phyloP scores from a whole-genome alignment of 2,329 filamentous ascomycete genomes.

The Fusarium sp. region DNA sequence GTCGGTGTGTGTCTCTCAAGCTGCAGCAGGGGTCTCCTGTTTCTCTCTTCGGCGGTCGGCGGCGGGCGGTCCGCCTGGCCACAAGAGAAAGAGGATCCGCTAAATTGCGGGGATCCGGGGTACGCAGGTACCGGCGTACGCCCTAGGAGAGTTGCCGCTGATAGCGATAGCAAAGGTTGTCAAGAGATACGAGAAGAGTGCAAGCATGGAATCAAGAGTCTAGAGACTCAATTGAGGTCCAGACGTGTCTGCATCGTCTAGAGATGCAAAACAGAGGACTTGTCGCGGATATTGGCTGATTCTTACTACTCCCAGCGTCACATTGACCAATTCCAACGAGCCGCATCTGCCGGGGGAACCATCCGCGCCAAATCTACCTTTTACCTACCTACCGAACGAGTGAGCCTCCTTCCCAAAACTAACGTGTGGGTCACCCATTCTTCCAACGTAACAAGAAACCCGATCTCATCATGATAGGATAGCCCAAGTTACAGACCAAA shows the following conservation, averaged over 20 bases:
- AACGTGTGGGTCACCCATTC: background rate
- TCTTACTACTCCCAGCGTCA: background rate
- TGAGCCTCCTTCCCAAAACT: background rate
- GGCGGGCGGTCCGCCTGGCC: conserved; percentile 5
- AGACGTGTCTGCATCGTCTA: background rate
- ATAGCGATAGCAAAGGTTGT: background rate
- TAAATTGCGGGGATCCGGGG: conserved; percentile 36
- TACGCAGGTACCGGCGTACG: conserved; percentile 28
- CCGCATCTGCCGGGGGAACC: conserved; percentile 2
- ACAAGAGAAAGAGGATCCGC: conserved; percentile 1
- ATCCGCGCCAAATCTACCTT: background rate
- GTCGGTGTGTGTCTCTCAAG: conserved; percentile 19
- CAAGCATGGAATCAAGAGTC: background rate
- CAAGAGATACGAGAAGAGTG: background rate
- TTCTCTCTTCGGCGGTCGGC: conserved; percentile 6
- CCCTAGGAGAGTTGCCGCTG: conserved; percentile 10
- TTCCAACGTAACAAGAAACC: background rate
- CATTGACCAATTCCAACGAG: background rate
- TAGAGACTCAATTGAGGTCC: background rate
- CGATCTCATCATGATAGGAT: background rate
- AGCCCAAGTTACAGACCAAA: background rate
- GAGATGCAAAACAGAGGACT: background rate
- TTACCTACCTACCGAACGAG: background rate
- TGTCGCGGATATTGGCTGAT: background rate
- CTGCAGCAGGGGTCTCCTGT: conserved; percentile 8